Base-by-base conservation (phyloP, 2,329 filamentous ascomycete species). In the Aspergillus carbonarius region DNA sequence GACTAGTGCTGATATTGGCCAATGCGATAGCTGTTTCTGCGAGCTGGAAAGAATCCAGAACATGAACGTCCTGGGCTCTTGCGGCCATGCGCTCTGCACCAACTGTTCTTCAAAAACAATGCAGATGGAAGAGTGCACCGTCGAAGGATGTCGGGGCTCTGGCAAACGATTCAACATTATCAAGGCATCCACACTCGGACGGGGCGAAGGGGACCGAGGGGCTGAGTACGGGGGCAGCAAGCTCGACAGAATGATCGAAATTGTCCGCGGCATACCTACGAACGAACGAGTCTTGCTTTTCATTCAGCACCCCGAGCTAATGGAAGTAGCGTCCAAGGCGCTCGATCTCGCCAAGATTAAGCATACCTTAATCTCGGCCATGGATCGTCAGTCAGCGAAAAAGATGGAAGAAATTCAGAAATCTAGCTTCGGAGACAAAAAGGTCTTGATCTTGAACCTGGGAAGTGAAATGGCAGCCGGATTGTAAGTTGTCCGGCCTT, bases 381-480 rank as follows among this genome's bases (percentile, higher is more conserved):
- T 66, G 15, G 66, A 70, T 30, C 61, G 67, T 23, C 63, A 65
- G 5, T 62, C 70, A 39, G 65, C 69, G 1, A 67, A 69, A 15
- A 74, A 76, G 12, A 70, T 84, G 9, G 66, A 71, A 2, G 51
- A 66, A 0, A 79, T 84, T 56, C 76, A 81, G 48, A 65, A 70
- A 10, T 65, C 71, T 58, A 74, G 60, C 49, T 76, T 69, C 32
- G 55, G 66, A 48, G 58, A 70, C 15, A 62, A 69, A 30, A 83
- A 80, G 53, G 82, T 85, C 0, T 73, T 89, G 4, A 74, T 89
- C 15, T 73, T 90, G 30, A 82, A 85, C 57, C 74, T 86, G 2
- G 80, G 79, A 1, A 79, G 80, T 61, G 83, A 83, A 34, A 82
- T 83, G 54, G 83, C 86, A 2, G 81, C 86, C 32, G 87, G 87